Evolutionary conservation across 2,329 filamentous ascomycete genomes (phyloP).

Genomic region (Drechslera avenae): DNA sequence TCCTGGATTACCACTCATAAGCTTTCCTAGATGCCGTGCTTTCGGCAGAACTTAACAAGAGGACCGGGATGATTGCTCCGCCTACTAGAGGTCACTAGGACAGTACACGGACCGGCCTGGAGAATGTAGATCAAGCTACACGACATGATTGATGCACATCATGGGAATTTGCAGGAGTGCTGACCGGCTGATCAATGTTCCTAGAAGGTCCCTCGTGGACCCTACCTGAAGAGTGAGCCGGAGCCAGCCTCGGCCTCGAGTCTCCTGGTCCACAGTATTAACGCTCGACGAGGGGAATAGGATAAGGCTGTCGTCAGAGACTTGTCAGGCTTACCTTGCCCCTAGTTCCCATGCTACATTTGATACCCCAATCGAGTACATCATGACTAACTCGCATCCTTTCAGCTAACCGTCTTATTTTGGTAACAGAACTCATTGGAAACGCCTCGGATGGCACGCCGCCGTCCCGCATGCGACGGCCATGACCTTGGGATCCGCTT

Average conservation of each 20-base stretch:
- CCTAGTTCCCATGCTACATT: not conserved
- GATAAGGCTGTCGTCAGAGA: no score
- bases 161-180: slow-evolving; percentile 14
- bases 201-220: not conserved
- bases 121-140: slow-evolving; percentile 10
- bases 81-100: not conserved
- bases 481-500: not conserved
- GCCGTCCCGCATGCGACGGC: not conserved
- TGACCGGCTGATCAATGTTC: not conserved
- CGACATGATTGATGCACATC: slow-evolving; percentile 10
- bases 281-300: no score
- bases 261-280: not conserved
- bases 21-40: slow-evolving; percentile 4
- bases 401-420: slow-evolving; percentile 4
- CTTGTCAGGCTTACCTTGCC: slow-evolving; percentile 10
- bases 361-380: slow-evolving; percentile 7
- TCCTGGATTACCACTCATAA: not conserved
- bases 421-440: slow-evolving; percentile 1
- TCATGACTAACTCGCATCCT: slow-evolving; percentile 1
- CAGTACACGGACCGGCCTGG: not conserved
- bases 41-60: not conserved
- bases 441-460: not conserved
- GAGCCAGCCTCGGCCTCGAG: not conserved
- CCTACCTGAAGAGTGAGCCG: slow-evolving; percentile 14
- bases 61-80: not conserved